phyloP scores from a whole-genome alignment of 768 basidiomycete genomes.

The Fibroporia radiculosa region DNA sequence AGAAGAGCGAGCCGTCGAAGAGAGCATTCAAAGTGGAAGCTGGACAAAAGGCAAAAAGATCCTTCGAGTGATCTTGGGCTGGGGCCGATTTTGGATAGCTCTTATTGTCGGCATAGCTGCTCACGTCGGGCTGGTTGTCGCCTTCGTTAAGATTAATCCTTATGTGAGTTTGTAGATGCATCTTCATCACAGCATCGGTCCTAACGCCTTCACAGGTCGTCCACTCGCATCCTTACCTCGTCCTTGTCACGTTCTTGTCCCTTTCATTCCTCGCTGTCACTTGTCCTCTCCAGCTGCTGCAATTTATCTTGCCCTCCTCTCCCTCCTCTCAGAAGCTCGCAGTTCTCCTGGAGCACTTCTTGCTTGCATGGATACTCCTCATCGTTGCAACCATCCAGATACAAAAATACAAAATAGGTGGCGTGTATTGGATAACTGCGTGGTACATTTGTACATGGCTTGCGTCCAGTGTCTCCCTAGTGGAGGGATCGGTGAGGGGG shows the following conservation, averaged over 20 bases:
- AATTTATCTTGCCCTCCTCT: constrained; percentile 20
- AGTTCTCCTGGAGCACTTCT: constrained; percentile 45
- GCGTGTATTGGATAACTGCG: constrained; percentile 48
- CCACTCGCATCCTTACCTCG: constrained; percentile 48
- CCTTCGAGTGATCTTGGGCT: constrained; percentile 33
- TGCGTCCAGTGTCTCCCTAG: constrained; percentile 30
- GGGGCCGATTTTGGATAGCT: constrained; percentile 58
- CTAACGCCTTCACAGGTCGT: constrained; percentile 39
- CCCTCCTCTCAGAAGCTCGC: constrained; percentile 42
- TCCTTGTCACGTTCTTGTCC: constrained; percentile 41
- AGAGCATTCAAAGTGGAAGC: constrained; percentile 4
- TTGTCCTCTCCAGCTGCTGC: constrained; percentile 30
- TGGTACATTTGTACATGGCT: constrained; percentile 44
- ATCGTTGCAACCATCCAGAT: constrained; percentile 41
- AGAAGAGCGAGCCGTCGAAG: constrained; percentile 5
- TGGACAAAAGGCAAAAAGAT: constrained; percentile 22
- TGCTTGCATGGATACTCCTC: constrained; percentile 53
- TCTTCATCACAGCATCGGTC: not conserved
- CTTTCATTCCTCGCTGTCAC: constrained; percentile 44
- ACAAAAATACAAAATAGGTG: constrained; percentile 35
- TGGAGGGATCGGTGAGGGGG: constrained; percentile 27
- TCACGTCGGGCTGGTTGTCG: constrained; percentile 40
- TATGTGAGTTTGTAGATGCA: constrained; percentile 48
- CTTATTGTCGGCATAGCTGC: constrained; percentile 36
- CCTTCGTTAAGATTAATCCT: constrained; percentile 51